Conservation (phyloP, 2,329 filamentous ascomycete species). For the Daldinia sp. region DNA sequence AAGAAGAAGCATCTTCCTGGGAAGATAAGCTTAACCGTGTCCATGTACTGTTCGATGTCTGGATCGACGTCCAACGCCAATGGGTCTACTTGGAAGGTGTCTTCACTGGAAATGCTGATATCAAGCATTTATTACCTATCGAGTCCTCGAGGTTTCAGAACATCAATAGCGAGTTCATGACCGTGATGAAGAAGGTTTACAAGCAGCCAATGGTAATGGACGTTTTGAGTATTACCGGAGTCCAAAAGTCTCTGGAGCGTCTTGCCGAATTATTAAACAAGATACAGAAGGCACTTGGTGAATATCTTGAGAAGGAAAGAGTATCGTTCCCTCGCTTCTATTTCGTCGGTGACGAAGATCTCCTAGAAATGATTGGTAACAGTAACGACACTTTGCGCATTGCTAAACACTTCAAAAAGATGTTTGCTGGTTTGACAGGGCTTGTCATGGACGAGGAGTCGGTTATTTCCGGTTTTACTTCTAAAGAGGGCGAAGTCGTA, state of each 20-base stretch:
- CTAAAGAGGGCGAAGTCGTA: conserved; percentile 92
- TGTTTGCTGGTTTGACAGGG: conserved; percentile 96
- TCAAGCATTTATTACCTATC: conserved; percentile 95
- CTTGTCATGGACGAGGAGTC: conserved; percentile 90
- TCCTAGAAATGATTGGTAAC: conserved; percentile 99
- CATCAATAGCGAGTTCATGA: conserved; percentile 98
- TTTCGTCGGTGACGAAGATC: conserved; percentile 97
- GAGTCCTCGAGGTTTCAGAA: conserved; percentile 98
- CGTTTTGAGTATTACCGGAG: conserved; percentile 92
- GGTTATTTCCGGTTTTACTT: conserved; percentile 90
- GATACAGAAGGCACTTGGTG: conserved; percentile 97
- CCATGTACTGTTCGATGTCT: conserved; percentile 97
- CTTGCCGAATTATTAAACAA: conserved; percentile 97
- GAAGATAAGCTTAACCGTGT: conserved; percentile 98
- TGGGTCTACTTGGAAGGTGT: conserved; percentile 99
- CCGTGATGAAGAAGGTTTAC: conserved; percentile 99
- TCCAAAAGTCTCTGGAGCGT: conserved; percentile 94
- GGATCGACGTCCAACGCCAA: conserved; percentile 99
- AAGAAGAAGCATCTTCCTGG: conserved; percentile 95
- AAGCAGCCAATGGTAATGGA: conserved; percentile 96
- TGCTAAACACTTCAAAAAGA: conserved; percentile 99
- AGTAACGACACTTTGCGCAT: conserved; percentile 97
- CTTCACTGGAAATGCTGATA: conserved; percentile 97
- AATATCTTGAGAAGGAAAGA: conserved; percentile 97
- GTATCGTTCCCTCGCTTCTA: conserved; percentile 99